A percentile compares a stretch with the other conserved stretches of the same genome.
phyloP scores from a whole-genome alignment of 139 green algal species.

The Chlorella sp. region DNA sequence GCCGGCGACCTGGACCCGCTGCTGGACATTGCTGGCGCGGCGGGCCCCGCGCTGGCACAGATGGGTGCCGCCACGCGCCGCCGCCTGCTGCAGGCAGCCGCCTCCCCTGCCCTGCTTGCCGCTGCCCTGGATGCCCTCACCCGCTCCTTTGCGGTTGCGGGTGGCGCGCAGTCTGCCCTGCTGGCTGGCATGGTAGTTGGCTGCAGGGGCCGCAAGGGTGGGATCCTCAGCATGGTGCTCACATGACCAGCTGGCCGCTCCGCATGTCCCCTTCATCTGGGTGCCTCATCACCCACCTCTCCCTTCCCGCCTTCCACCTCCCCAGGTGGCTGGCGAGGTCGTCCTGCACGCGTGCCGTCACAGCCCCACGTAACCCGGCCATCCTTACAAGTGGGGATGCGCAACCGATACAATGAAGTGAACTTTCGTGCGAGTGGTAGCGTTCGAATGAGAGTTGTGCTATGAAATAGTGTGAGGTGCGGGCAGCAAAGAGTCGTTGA shows the following conservation, averaged over 20 bases:
- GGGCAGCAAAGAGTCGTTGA: too few species aligned
- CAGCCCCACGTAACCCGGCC: too few species aligned
- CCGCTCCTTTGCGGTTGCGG: background rate
- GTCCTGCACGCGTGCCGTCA: too few species aligned
- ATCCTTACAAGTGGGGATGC: too few species aligned
- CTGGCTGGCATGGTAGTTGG: constrained; percentile 7
- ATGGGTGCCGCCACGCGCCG: background rate
- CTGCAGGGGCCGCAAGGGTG: too few species aligned
- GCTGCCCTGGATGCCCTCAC: background rate
- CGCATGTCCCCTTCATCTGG: too few species aligned
- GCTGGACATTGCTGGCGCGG: background rate
- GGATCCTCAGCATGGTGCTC: too few species aligned
- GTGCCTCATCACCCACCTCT: background rate
- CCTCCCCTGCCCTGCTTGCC: background rate
- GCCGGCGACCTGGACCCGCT: background rate
- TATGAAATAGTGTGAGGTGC: too few species aligned
- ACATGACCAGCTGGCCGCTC: too few species aligned
- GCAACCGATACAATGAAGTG: too few species aligned
- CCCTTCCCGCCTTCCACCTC: background rate
- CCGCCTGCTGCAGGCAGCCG: background rate
- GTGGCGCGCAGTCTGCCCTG: background rate
- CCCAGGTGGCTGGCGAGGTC: background rate
- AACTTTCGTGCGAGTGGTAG: too few species aligned
- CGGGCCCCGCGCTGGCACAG: background rate
- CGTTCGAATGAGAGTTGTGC: too few species aligned